Conservation (phyloP, 148 eudicot genomes). For the Cornus florida region DNA sequence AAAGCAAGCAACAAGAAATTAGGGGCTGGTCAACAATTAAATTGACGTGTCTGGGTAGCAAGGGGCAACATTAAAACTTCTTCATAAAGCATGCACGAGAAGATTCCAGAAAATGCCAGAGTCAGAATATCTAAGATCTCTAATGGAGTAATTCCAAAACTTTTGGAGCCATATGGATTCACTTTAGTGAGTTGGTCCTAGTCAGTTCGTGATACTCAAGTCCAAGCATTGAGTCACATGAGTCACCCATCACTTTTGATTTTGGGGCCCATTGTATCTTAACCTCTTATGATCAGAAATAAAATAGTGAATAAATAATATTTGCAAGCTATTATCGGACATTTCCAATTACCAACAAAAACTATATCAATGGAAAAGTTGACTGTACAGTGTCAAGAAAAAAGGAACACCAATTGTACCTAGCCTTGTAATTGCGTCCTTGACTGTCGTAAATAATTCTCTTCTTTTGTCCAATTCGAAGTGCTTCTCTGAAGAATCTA, state of each 20-base stretch:
- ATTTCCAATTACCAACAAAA: neutral
- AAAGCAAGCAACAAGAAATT: neutral
- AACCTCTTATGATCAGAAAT: neutral
- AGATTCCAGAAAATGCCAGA: neutral
- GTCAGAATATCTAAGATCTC: neutral
- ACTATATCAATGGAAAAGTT: neutral
- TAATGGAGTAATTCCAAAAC: neutral
- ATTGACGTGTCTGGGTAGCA: neutral
- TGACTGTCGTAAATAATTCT: constrained; percentile 45
- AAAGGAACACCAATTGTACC: constrained; percentile 33
- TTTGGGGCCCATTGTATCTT: neutral
- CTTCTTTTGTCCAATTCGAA: constrained; percentile 43
- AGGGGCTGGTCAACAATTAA: neutral
- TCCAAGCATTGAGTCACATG: neutral
- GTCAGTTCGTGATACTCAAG: neutral
- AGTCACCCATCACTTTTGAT: neutral
- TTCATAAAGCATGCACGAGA: neutral
- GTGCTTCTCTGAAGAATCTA: constrained; percentile 31
- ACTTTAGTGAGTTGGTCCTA: neutral
- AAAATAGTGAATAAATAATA: too few species aligned
- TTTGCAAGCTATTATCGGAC: neutral
- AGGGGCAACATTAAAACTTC: neutral
- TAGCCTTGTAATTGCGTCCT: constrained; percentile 46
- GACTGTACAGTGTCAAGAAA: neutral
- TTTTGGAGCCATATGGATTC: neutral